Evolutionary conservation across 495 filamentous ascomycete genomes (phyloP).

Genomic region (Corynascus novoguineensis): DNA sequence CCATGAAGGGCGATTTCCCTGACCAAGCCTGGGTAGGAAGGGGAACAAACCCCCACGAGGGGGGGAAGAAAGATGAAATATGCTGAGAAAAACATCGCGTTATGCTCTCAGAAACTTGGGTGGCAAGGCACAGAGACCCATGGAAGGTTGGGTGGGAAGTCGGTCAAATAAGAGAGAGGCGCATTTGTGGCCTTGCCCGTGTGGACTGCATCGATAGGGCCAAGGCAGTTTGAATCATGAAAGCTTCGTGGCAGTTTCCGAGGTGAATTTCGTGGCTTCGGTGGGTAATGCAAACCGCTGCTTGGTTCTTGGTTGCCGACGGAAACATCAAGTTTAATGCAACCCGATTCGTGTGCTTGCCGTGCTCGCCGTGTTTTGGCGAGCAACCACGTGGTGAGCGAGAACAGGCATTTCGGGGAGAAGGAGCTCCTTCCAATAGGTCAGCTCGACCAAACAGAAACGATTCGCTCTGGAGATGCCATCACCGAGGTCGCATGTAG

Average conservation of each 20-base stretch:
- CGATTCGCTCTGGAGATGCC: not conserved
- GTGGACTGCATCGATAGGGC: not conserved
- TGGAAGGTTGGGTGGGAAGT: not conserved
- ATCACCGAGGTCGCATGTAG: not conserved
- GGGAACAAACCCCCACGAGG: not conserved
- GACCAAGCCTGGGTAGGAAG: not conserved
- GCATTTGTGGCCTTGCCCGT: slow-evolving; percentile 1
- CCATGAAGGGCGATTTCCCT: not conserved
- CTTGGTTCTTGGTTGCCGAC: not conserved
- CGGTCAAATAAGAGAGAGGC: slow-evolving; percentile 1
- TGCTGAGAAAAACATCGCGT: not conserved
- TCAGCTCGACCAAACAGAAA: not conserved
- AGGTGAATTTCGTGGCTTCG: not conserved
- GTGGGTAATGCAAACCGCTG: not conserved
- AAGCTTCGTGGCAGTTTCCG: not conserved
- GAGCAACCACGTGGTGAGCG: slow-evolving; percentile 17
- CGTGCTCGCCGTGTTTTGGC: not conserved
- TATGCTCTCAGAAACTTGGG: not conserved
- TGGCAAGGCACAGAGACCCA: not conserved
- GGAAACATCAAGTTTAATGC: not conserved
- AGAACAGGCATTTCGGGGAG: slow-evolving; percentile 4
- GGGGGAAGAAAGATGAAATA: not conserved
- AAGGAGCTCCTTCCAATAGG: not conserved
- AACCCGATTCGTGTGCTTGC: not conserved
- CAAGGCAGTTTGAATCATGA: not conserved